Percentiles rank a stretch among this genome's conserved stretches.
Conservation (phyloP, 768 basidiomycete species). For the Xerocomellus intermedius region DNA sequence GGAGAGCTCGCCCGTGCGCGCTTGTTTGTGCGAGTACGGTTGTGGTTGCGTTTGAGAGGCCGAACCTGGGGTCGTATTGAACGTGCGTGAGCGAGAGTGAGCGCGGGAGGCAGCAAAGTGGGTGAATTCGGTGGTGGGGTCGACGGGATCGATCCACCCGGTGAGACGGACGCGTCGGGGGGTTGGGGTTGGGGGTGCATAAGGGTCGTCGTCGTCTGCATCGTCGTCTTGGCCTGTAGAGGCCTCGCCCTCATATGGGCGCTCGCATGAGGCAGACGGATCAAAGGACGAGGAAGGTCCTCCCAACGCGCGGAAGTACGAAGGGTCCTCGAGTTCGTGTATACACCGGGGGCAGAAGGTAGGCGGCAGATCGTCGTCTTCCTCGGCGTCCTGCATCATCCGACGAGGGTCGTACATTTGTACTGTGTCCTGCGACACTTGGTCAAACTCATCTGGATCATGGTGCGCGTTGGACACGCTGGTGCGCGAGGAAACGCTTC, state of each 20-base stretch:
- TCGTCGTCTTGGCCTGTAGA: background rate
- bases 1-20: background rate
- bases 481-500: conserved; percentile 24
- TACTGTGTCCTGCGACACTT: conserved; percentile 16
- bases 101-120: conserved; percentile 43
- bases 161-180: conserved; percentile 42
- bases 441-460: conserved; percentile 10
- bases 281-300: conserved; percentile 7
- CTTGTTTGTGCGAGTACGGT: background rate
- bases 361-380: conserved; percentile 27
- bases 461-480: conserved; percentile 16
- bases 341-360: conserved; percentile 45
- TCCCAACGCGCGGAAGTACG: conserved; percentile 22
- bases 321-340: conserved; percentile 48
- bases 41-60: background rate
- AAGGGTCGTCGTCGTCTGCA: conserved; percentile 9
- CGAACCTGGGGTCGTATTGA: background rate
- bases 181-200: conserved; percentile 20
- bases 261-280: background rate
- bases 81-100: background rate
- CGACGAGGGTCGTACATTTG: conserved; percentile 14
- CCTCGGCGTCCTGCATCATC: conserved; percentile 33
- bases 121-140: conserved; percentile 50
- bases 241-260: background rate
- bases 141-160: conserved; percentile 56